These are phyloP conservation scores for Pythium rhizo-oryzae DNA, from an alignment of 352 stramenopile genomes.

Conservation along the genomic window DNA sequence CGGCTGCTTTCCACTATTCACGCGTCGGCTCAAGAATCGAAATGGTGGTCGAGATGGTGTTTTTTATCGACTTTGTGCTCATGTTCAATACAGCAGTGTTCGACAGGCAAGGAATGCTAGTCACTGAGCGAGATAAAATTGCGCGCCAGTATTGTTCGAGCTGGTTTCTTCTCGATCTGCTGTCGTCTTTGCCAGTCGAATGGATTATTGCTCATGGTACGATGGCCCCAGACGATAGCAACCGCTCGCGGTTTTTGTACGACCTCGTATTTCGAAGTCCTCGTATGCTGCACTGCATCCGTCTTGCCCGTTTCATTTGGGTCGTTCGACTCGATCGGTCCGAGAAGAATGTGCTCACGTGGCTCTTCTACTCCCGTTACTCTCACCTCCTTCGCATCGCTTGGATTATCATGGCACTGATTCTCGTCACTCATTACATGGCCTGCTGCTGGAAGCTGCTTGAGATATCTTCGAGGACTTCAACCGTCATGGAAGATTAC, in stretches of 20 bases:
- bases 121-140: no score
- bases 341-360: conserved; percentile 30
- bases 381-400: conserved; percentile 48
- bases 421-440: conserved; percentile 54
- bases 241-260: conserved; percentile 1
- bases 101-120: conserved; percentile 38
- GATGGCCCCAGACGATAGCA: not conserved
- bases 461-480: not conserved
- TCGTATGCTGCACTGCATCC: conserved; percentile 33
- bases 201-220: conserved; percentile 7
- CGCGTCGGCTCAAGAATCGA: no score
- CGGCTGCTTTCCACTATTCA: not conserved
- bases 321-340: conserved; percentile 18
- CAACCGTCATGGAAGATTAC: not conserved
- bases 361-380: conserved; percentile 56
- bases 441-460: conserved; percentile 45
- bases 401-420: conserved; percentile 42
- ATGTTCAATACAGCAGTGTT: conserved; percentile 50
- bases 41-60: conserved; percentile 18
- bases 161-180: conserved; percentile 30
- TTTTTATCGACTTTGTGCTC: conserved; percentile 44
- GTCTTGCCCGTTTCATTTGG: conserved; percentile 37
- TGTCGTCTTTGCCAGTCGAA: conserved; percentile 20
- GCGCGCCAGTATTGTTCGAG: conserved; percentile 35
- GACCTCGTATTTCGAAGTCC: conserved; percentile 9